Percentiles rank a stretch among this genome's conserved stretches.
Conservation (phyloP, 306 rosid genomes). For the Malus sieversii region DNA sequence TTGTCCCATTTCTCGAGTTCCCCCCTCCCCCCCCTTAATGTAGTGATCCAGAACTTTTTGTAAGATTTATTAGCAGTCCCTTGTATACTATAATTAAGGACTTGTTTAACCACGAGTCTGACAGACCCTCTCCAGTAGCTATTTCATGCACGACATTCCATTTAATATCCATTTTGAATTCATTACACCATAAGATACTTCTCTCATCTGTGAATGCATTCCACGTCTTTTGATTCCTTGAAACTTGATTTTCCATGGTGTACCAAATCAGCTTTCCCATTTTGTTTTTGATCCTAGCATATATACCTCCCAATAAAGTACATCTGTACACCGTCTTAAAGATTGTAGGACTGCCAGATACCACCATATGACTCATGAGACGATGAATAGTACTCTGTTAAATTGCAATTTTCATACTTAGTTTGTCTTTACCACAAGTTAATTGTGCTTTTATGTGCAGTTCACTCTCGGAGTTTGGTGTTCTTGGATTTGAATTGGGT, state of each 20-base stretch:
- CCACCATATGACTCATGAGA: not conserved
- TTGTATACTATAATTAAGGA: not conserved
- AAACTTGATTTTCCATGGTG: not conserved
- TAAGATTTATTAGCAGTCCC: too few species aligned
- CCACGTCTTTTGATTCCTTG: not conserved
- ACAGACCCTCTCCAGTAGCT: not conserved
- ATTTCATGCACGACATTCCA: not conserved
- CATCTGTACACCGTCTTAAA: not conserved
- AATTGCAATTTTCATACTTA: not conserved
- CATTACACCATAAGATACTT: not conserved
- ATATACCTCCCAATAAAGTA: too few species aligned
- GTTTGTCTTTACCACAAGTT: slow-evolving; percentile 10
- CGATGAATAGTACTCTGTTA: not conserved
- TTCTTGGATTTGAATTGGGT: slow-evolving; percentile 96
- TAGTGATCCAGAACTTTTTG: too few species aligned
- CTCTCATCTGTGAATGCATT: not conserved
- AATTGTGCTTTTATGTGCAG: slow-evolving; percentile 34
- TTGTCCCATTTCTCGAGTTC: not conserved
- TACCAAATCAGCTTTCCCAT: not conserved
- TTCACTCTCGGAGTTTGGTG: slow-evolving; percentile 91
- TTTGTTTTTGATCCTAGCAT: too few species aligned
- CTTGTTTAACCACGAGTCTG: not conserved
- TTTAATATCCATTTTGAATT: not conserved
- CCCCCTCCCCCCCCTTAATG: too few species aligned
- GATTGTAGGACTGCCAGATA: not conserved